Conservation (phyloP, 495 filamentous ascomycete species). For the Halenospora varia region DNA sequence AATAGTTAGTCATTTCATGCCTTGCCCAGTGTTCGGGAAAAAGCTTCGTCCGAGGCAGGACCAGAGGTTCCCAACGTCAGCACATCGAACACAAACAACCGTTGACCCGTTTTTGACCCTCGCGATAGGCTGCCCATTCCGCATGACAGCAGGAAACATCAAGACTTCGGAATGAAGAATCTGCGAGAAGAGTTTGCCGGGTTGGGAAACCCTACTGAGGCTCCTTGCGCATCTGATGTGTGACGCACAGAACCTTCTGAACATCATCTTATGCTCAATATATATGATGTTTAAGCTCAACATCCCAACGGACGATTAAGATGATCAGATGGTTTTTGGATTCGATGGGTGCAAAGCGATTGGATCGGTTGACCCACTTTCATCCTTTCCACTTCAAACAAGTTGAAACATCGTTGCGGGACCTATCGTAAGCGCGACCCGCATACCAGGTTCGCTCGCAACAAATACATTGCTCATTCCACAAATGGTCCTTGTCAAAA, state of each 20-base stretch:
- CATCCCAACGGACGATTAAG: background rate
- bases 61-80: no score
- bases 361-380: background rate
- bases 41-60: no score
- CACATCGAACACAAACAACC: no score
- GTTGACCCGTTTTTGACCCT: no score
- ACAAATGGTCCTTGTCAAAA: background rate
- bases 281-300: background rate
- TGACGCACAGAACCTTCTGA: background rate
- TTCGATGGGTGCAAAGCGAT: background rate
- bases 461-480: background rate
- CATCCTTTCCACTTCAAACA: background rate
- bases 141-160: background rate
- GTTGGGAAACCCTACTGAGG: background rate
- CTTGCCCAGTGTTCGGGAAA: no score
- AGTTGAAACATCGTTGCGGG: background rate
- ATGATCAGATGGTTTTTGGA: background rate
- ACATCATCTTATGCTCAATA: background rate
- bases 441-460: background rate
- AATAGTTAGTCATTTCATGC: no score
- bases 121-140: no score
- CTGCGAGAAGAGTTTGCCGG: background rate
- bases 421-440: background rate
- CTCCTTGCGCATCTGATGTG: background rate
- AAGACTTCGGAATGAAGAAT: background rate